phyloP scores from a whole-genome alignment of 192 early-diverging fungal genomes.

The Chytriomyces sp. region DNA sequence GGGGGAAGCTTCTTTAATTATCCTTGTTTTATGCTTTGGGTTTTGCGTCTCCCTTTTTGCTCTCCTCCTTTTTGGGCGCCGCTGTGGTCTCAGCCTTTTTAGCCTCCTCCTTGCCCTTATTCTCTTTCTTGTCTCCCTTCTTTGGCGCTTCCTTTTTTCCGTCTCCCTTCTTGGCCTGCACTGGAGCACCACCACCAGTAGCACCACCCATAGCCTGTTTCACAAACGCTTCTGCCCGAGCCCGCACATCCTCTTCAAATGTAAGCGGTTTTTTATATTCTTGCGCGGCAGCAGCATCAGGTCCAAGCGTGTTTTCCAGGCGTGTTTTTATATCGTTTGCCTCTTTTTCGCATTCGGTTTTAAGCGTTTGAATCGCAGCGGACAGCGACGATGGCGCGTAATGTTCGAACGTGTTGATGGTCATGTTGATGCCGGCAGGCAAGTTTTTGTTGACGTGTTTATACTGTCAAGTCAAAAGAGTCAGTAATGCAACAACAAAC shows the following conservation, averaged over 20 bases:
- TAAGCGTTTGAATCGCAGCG: not conserved
- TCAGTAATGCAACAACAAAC: not conserved
- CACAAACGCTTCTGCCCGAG: slow-evolving; percentile 28
- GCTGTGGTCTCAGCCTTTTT: not conserved
- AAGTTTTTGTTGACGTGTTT: slow-evolving; percentile 80
- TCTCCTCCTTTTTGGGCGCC: not conserved
- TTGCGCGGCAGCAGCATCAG: slow-evolving; percentile 4
- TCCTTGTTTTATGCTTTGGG: no score
- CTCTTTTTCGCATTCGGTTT: not conserved
- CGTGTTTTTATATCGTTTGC: not conserved
- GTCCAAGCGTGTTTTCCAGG: slow-evolving; percentile 25
- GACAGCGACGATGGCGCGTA: not conserved
- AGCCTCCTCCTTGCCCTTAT: not conserved
- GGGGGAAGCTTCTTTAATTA: no score
- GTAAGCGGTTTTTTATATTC: not conserved
- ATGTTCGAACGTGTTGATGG: slow-evolving; percentile 55
- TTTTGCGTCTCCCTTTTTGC: not conserved
- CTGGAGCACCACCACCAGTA: not conserved
- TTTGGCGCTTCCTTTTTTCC: not conserved
- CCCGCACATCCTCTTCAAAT: slow-evolving; percentile 36
- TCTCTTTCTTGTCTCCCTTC: not conserved
- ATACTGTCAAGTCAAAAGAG: not conserved
- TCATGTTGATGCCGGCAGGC: slow-evolving; percentile 86
- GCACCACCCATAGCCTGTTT: slow-evolving; percentile 11
- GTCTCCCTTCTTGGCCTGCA: not conserved